Percentiles rank a stretch among this genome's conserved stretches.
Conservation (phyloP, 495 filamentous ascomycete species). For the Pyrenopolyporus hunteri region DNA sequence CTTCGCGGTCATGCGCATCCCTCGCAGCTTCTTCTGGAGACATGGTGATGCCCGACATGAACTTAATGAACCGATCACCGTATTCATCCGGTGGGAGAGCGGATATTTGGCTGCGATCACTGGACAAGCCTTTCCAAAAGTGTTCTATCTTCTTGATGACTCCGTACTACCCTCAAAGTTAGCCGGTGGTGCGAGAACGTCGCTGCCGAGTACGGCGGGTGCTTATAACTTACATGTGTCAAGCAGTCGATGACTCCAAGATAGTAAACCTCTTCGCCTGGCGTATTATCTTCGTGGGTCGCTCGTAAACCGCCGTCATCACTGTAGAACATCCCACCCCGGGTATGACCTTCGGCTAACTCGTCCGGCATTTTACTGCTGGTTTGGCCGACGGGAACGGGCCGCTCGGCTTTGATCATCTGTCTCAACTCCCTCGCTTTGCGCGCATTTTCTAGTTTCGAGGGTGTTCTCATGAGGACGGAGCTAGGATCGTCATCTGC, state of each 20-base stretch:
- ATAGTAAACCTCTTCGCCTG: slow-evolving; percentile 94
- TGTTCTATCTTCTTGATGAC: slow-evolving; percentile 87
- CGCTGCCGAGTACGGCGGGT: background rate
- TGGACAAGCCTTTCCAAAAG: slow-evolving; percentile 89
- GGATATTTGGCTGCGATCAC: slow-evolving; percentile 83
- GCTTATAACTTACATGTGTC: slow-evolving; percentile 74
- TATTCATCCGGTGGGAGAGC: slow-evolving; percentile 92
- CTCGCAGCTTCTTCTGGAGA: slow-evolving; percentile 80
- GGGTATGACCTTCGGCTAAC: slow-evolving; percentile 64
- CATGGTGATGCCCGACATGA: slow-evolving; percentile 90
- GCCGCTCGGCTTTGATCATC: slow-evolving; percentile 89
- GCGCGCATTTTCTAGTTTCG: slow-evolving; percentile 88
- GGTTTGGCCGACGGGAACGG: slow-evolving; percentile 85
- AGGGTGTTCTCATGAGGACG: slow-evolving; percentile 86
- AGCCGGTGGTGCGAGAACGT: slow-evolving; percentile 18
- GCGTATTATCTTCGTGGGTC: slow-evolving; percentile 85
- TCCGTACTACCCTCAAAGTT: slow-evolving; percentile 68
- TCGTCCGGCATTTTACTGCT: slow-evolving; percentile 88
- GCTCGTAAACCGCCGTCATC: slow-evolving; percentile 91
- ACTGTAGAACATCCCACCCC: slow-evolving; percentile 74
- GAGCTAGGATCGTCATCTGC: slow-evolving; percentile 59
- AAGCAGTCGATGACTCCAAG: slow-evolving; percentile 97
- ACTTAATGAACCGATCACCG: slow-evolving; percentile 91
- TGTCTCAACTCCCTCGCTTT: slow-evolving; percentile 92
- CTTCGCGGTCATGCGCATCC: slow-evolving; percentile 59